phyloP scores from a whole-genome alignment of 1,284 basidiomycete genomes.

The Crepidotus sp. region DNA sequence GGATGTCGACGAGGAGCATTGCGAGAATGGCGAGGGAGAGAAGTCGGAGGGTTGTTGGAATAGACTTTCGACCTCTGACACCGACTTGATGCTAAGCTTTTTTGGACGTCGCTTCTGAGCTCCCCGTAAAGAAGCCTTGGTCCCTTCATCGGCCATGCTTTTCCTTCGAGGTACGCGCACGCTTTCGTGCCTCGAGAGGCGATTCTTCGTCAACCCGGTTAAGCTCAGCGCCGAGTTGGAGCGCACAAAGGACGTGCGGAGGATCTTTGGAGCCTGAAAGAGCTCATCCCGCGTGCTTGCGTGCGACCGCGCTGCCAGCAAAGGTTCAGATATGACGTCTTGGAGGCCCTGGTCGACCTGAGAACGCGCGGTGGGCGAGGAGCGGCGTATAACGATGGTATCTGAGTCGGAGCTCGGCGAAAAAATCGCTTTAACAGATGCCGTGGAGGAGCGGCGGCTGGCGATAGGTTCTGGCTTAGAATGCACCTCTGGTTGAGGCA shows the following conservation, averaged over 20 bases:
- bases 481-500: slow-evolving; percentile 4
- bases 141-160: slow-evolving; percentile 25
- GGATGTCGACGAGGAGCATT: slow-evolving; percentile 36
- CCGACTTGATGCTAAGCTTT: slow-evolving; percentile 36
- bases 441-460: slow-evolving; percentile 48
- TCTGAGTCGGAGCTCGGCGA: slow-evolving; percentile 42
- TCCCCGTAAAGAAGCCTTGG: slow-evolving; percentile 19
- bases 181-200: slow-evolving; percentile 56
- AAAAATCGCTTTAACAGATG: slow-evolving; percentile 51
- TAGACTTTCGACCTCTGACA: slow-evolving; percentile 24
- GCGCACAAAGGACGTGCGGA: slow-evolving; percentile 29
- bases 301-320: slow-evolving; percentile 50
- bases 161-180: slow-evolving; percentile 50
- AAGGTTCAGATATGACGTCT: slow-evolving; percentile 61
- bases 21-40: slow-evolving; percentile 33
- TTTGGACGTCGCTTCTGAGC: slow-evolving; percentile 32
- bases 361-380: slow-evolving; percentile 57
- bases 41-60: slow-evolving; percentile 21
- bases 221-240: slow-evolving; percentile 45
- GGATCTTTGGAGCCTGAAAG: slow-evolving; percentile 45
- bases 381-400: slow-evolving; percentile 60
- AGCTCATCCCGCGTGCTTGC: slow-evolving; percentile 58
- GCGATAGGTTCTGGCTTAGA: slow-evolving; percentile 22
- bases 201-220: slow-evolving; percentile 48
- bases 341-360: slow-evolving; percentile 59